Evolutionary conservation across 768 basidiomycete genomes (phyloP).

Genomic region (Trametes cinnabarina): DNA sequence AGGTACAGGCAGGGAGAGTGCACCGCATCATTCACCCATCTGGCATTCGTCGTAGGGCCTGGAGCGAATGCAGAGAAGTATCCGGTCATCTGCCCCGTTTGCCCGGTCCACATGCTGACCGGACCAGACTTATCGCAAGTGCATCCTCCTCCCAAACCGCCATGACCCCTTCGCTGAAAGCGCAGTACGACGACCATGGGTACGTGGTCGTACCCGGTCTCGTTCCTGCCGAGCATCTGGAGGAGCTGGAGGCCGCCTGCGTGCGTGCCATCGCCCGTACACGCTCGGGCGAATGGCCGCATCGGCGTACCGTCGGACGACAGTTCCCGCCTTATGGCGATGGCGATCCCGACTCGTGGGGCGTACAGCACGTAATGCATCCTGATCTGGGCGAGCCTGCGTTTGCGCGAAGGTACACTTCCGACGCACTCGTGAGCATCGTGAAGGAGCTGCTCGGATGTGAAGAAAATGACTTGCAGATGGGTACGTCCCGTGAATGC

Average conservation of each 20-base stretch:
- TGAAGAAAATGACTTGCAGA: constrained; percentile 57
- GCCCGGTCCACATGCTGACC: background rate
- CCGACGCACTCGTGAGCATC: constrained; percentile 42
- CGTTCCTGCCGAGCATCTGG: constrained; percentile 40
- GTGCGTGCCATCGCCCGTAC: constrained; percentile 50
- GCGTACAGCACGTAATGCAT: constrained; percentile 81
- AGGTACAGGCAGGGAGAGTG: too few species aligned
- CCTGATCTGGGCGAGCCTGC: constrained; percentile 58
- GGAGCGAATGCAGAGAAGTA: too few species aligned
- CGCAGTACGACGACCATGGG: constrained; percentile 58
- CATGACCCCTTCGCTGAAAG: constrained; percentile 35
- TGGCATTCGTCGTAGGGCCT: too few species aligned
- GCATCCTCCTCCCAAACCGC: background rate
- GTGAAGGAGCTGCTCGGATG: constrained; percentile 54
- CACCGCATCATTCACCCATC: too few species aligned
- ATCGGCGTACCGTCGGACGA: constrained; percentile 70
- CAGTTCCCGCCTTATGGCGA: constrained; percentile 74
- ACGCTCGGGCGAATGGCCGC: constrained; percentile 59
- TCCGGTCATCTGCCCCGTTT: constrained; percentile 2
- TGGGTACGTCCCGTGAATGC: constrained; percentile 68
- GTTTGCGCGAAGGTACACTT: constrained; percentile 71
- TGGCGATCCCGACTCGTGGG: constrained; percentile 68
- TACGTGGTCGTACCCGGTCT: constrained; percentile 64
- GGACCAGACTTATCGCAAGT: background rate
- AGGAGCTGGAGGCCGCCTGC: constrained; percentile 48